Evolutionary conservation across 441 rosid species (phyloP).

Genomic region (Erodium moschatum): DNA sequence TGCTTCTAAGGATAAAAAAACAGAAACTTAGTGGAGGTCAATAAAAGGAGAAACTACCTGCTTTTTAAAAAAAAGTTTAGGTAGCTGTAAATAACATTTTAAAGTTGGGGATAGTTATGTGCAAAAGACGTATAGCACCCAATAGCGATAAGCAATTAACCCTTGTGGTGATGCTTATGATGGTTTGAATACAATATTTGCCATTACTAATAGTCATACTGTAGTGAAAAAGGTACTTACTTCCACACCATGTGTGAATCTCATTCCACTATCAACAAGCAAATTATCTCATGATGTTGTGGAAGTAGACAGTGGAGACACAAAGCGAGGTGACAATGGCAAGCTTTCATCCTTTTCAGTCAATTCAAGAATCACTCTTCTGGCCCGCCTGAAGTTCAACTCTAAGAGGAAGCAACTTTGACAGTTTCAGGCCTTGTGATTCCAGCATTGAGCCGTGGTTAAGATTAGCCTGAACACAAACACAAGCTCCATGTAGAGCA

Average conservation of each 20-base stretch:
- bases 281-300: conserved; percentile 46
- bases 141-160: too few species aligned
- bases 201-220: neutral
- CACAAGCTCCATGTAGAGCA: conserved; percentile 69
- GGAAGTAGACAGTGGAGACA: conserved; percentile 19
- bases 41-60: too few species aligned
- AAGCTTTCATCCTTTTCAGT: conserved; percentile 48
- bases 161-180: neutral
- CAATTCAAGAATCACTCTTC: conserved; percentile 53
- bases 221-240: conserved; percentile 37
- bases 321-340: conserved; percentile 41
- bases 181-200: neutral
- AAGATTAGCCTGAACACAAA: conserved; percentile 75
- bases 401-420: conserved; percentile 78
- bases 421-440: conserved; percentile 65
- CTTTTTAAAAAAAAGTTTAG: too few species aligned
- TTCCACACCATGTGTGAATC: conserved; percentile 63
- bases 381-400: conserved; percentile 74
- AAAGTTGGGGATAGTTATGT: too few species aligned
- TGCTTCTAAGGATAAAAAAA: too few species aligned
- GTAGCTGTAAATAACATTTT: too few species aligned
- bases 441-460: conserved; percentile 69
- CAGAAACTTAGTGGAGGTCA: too few species aligned
- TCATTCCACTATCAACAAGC: conserved; percentile 65
- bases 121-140: too few species aligned